Percentiles rank a stretch among this genome's conserved stretches.
These are phyloP conservation scores for Kurtzmaniella fragi DNA, from an alignment of 805 yeast genomes.

Conservation along the genomic window DNA sequence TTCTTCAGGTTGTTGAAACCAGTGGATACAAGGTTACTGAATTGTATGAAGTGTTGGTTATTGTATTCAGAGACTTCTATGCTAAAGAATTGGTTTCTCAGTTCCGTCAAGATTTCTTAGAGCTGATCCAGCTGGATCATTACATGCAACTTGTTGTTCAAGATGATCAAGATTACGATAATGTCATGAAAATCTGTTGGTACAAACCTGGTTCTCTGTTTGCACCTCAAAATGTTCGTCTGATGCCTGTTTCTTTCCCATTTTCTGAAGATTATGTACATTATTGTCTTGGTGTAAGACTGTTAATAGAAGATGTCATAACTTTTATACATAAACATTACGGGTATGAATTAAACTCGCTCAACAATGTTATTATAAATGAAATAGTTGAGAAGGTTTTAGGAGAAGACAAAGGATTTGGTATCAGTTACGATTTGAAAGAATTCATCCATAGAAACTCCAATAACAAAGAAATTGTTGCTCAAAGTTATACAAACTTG, in stretches of 20 bases:
- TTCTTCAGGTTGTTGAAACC: conserved; percentile 72
- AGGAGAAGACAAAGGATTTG: conserved; percentile 39
- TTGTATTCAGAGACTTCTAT: conserved; percentile 52
- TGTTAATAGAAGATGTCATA: conserved; percentile 59
- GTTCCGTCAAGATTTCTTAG: conserved; percentile 58
- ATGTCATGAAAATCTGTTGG: conserved; percentile 66
- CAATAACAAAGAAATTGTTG: conserved; percentile 80
- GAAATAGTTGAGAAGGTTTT: conserved; percentile 65
- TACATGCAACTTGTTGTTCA: conserved; percentile 81
- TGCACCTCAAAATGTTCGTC: conserved; percentile 42
- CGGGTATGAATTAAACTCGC: conserved; percentile 55
- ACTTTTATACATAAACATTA: conserved; percentile 62
- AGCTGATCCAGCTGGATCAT: conserved; percentile 70
- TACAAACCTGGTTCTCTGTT: conserved; percentile 47
- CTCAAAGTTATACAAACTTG: conserved; percentile 83
- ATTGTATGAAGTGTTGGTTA: conserved; percentile 57
- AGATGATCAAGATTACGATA: conserved; percentile 53
- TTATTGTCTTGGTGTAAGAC: conserved; percentile 70
- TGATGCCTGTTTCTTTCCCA: conserved; percentile 61
- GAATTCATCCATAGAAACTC: conserved; percentile 59
- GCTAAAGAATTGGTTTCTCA: conserved; percentile 50
- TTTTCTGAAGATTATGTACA: conserved; percentile 86
- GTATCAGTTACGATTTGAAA: conserved; percentile 56
- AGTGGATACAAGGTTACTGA: conserved; percentile 55
- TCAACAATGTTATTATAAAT: conserved; percentile 54